Conservation (phyloP, 2,329 filamentous ascomycete species). For the Monilinia aucupariae region DNA sequence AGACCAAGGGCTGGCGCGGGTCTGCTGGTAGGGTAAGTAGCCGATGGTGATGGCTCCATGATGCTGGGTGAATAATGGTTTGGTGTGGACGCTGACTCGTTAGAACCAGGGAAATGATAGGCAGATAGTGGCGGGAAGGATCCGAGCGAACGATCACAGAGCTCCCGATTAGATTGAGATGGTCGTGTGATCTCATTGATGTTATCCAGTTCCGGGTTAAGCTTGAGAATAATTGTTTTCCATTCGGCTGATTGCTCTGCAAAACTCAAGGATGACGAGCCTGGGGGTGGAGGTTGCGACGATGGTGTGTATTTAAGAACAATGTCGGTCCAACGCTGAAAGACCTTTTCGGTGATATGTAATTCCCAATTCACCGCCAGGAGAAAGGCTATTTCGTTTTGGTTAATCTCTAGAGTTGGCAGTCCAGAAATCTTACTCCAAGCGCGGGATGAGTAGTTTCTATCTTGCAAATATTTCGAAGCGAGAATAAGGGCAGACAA, state of each 20-base stretch:
- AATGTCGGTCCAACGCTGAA: conserved; percentile 90
- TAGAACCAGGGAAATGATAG: conserved; percentile 37
- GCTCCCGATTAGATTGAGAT: conserved; percentile 24
- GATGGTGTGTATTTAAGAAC: conserved; percentile 68
- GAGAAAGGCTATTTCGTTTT: conserved; percentile 91
- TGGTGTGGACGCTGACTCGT: conserved; percentile 41
- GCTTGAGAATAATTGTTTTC: conserved; percentile 52
- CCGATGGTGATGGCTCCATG: conserved; percentile 47
- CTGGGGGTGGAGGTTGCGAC: conserved; percentile 51
- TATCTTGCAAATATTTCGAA: conserved; percentile 96
- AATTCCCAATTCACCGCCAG: conserved; percentile 88
- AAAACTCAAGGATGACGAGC: conserved; percentile 31
- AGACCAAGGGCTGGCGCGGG: conserved; percentile 50
- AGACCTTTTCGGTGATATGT: conserved; percentile 83
- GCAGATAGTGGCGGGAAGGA: conserved; percentile 42
- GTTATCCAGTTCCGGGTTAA: conserved; percentile 55
- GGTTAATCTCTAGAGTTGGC: conserved; percentile 88
- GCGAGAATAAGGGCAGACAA: conserved; percentile 89
- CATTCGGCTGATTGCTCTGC: conserved; percentile 42
- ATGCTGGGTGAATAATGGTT: conserved; percentile 41
- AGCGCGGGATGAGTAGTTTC: conserved; percentile 93
- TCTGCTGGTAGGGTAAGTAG: conserved; percentile 43
- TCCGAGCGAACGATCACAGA: conserved; percentile 22
- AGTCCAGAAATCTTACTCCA: conserved; percentile 99
- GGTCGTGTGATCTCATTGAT: conserved; percentile 43